Conservation (phyloP, 1,139 yeast species). For the Starmera stellimalicola region DNA sequence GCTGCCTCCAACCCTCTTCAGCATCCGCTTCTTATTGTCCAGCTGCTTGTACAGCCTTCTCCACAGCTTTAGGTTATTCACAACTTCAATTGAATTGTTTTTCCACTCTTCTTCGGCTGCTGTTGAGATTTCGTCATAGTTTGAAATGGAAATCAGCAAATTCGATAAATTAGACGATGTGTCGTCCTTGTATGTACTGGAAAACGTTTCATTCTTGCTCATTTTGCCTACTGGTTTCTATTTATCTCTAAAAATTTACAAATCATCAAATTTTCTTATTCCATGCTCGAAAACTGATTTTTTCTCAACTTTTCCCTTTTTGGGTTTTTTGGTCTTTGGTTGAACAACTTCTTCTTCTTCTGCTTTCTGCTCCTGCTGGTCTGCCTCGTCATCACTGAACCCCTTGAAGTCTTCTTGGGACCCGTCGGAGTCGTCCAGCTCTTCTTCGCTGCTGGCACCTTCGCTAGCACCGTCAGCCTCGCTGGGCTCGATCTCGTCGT, state of each 20-base stretch:
- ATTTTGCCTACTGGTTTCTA: background rate
- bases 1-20: too few relatives aligned
- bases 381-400: constrained; percentile 12
- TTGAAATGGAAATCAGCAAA: background rate
- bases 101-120: constrained; percentile 5
- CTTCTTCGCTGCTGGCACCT: background rate
- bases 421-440: constrained; percentile 1
- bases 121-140: background rate
- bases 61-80: constrained; percentile 4
- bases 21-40: too few relatives aligned
- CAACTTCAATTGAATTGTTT: constrained; percentile 4
- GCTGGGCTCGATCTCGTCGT: constrained; percentile 12
- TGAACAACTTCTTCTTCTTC: constrained; percentile 14
- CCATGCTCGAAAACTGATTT: constrained; percentile 47
- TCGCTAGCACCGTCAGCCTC: constrained; percentile 3
- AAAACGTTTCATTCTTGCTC: too few relatives aligned
- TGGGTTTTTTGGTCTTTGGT: constrained; percentile 5
- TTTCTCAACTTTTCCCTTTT: background rate
- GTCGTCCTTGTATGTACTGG: too few relatives aligned
- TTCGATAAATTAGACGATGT: too few relatives aligned
- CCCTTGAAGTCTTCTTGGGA: constrained; percentile 16
- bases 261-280: constrained; percentile 55
- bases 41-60: constrained; percentile 5
- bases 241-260: constrained; percentile 23
- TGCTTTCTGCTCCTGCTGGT: constrained; percentile 11